Base-by-base conservation (phyloP, 768 basidiomycete species). In the Panus rudis region DNA sequence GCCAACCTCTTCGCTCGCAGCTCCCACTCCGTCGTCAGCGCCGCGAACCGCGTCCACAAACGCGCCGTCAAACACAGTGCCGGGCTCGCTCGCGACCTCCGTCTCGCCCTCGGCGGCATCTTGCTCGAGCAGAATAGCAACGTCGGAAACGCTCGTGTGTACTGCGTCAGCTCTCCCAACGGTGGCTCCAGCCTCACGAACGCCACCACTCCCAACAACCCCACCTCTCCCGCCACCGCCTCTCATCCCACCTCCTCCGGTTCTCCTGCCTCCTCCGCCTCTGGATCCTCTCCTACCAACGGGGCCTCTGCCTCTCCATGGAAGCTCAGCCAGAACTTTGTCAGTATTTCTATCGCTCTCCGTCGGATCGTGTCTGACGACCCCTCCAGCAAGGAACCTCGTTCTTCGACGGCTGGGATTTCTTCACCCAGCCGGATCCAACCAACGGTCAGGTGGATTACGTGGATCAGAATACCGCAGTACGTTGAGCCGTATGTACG, bases 361-460 rank as follows among this genome's bases (percentile, higher is more conserved):
- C 12, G 24, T 22, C 12, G 21, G 27, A 35, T 41, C 34, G 30
- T 21, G 30, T 39, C 42, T 50, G 39, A 28, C 44, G 19, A 16
- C 43, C 34, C 12, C 23, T 26, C 33, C 56, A 81, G 79, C 61
- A 71, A 38, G 91, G 89, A 16, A 67, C 64, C 37, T 71, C 69
- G 31, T 96, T 96, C 69, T 94, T 92, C 48, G 67, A 85, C 55
- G 83, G 80, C 37, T 93, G 84, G 84, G 57, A 75, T 53, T 94
- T 93, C 65, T 81, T 68, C 56, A 75, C 71, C 7, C 61, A 51
- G 23, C 52, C 66, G 8, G 92, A 94, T 67, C 90, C 92, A 4
- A 96, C 92, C 0, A 63, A 80, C 50, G 87, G 85, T 66, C 49
- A 42, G 25, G 86, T 88, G 25, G 63, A 78, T 48, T 92, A 81